These are phyloP conservation scores for Suillus luteus DNA, from an alignment of 768 basidiomycete genomes.

Conservation along the genomic window DNA sequence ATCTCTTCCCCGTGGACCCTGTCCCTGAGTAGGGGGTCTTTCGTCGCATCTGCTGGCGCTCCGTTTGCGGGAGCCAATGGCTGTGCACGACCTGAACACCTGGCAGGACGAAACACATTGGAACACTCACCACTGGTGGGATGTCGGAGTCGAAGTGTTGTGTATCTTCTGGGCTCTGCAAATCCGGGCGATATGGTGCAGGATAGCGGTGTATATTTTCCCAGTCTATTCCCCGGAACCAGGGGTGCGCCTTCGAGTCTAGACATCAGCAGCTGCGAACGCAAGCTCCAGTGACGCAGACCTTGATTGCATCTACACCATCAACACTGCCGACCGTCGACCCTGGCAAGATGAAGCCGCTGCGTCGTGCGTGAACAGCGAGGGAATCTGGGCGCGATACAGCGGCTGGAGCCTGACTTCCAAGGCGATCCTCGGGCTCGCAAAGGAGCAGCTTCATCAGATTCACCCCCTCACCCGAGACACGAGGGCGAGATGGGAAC, in stretches of 20 bases:
- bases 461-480: constrained; percentile 85
- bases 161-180: constrained; percentile 83
- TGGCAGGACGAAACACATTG: constrained; percentile 29
- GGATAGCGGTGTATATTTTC: constrained; percentile 77
- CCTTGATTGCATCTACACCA: constrained; percentile 92
- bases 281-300: constrained; percentile 32
- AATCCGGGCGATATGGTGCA: constrained; percentile 89
- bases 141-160: constrained; percentile 96
- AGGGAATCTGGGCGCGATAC: constrained; percentile 77
- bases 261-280: constrained; percentile 22
- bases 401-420: constrained; percentile 68
- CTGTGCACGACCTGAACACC: constrained; percentile 42
- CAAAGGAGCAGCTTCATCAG: constrained; percentile 89
- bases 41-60: constrained; percentile 78
- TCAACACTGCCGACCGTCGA: constrained; percentile 60
- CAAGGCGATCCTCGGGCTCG: constrained; percentile 93
- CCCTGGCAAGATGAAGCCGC: constrained; percentile 59
- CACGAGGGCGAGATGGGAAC: constrained; percentile 81
- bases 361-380: constrained; percentile 72
- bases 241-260: constrained; percentile 69
- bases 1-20: constrained; percentile 84
- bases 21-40: constrained; percentile 87
- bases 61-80: constrained; percentile 90
- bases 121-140: constrained; percentile 72
- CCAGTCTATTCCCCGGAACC: constrained; percentile 93